phyloP scores from a whole-genome alignment of 768 basidiomycete genomes.

The Suillus hirtellus region DNA sequence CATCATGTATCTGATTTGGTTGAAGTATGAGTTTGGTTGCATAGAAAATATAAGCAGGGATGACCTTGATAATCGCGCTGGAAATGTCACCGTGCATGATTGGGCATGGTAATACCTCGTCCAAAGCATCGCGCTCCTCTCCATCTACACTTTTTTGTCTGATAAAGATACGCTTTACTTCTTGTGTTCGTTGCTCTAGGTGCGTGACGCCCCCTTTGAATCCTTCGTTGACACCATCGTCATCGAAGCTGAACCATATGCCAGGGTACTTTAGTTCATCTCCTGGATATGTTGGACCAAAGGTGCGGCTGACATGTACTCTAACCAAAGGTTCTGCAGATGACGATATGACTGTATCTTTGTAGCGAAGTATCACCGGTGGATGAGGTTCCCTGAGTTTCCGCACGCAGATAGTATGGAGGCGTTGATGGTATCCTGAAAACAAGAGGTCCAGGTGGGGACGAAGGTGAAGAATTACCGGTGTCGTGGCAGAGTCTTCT shows the following conservation, averaged over 20 bases:
- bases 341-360: slow-evolving; percentile 62
- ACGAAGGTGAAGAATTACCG: slow-evolving; percentile 74
- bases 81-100: slow-evolving; percentile 73
- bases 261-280: slow-evolving; percentile 82
- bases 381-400: slow-evolving; percentile 67
- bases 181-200: slow-evolving; percentile 66
- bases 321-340: slow-evolving; percentile 59
- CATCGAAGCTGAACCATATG: slow-evolving; percentile 82
- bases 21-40: background rate
- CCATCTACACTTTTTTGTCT: slow-evolving; percentile 64
- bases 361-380: slow-evolving; percentile 68
- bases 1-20: slow-evolving; percentile 61
- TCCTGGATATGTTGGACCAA: slow-evolving; percentile 82
- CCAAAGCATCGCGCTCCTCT: slow-evolving; percentile 64
- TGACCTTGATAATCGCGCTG: slow-evolving; percentile 67
- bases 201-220: slow-evolving; percentile 45
- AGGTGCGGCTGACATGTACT: slow-evolving; percentile 66
- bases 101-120: slow-evolving; percentile 65
- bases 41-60: background rate
- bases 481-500: slow-evolving; percentile 66
- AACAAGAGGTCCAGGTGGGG: slow-evolving; percentile 87
- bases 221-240: slow-evolving; percentile 61
- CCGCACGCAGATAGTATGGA: slow-evolving; percentile 76
- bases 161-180: slow-evolving; percentile 75
- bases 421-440: slow-evolving; percentile 73